Percentiles rank a stretch among this genome's conserved stretches.
Conservation (phyloP, 2,329 filamentous ascomycete genomes). For the Chrysoporthe austroafricana region DNA sequence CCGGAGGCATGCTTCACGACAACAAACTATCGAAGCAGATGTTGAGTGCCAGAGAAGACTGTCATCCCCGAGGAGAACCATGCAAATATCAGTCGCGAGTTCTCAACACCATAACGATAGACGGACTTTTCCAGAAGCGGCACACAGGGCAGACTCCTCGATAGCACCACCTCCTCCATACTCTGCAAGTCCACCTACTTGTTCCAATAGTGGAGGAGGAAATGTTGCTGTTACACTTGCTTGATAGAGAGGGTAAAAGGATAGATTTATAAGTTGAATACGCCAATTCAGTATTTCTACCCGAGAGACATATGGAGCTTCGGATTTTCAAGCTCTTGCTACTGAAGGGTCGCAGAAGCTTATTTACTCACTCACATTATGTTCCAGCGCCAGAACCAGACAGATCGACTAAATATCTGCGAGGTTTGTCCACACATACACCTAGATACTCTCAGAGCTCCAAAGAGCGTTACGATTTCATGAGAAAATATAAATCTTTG, state of each 20-base stretch:
- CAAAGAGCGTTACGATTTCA: too few relatives aligned
- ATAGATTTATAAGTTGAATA: not conserved
- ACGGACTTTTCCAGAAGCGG: not conserved
- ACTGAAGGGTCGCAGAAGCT: not conserved
- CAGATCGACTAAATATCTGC: not conserved
- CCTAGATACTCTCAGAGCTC: too few relatives aligned
- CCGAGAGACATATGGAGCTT: too few relatives aligned
- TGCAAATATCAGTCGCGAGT: not conserved
- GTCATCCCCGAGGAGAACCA: not conserved
- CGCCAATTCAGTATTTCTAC: not conserved
- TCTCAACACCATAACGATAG: not conserved
- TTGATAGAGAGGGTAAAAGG: not conserved
- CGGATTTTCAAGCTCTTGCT: not conserved
- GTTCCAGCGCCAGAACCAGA: not conserved
- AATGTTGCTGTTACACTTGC: not conserved
- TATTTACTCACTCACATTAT: not conserved
- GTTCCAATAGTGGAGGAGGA: not conserved
- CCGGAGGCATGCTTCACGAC: not conserved
- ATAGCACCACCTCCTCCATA: not conserved
- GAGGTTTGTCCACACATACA: too few relatives aligned
- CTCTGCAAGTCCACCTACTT: not conserved
- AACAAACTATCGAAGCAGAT: not conserved
- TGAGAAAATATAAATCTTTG: too few relatives aligned
- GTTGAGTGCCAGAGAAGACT: not conserved
- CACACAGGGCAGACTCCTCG: not conserved